Evolutionary conservation across 108 stramenopile species (phyloP).

Genomic region (Cyclotella kingstonii): DNA sequence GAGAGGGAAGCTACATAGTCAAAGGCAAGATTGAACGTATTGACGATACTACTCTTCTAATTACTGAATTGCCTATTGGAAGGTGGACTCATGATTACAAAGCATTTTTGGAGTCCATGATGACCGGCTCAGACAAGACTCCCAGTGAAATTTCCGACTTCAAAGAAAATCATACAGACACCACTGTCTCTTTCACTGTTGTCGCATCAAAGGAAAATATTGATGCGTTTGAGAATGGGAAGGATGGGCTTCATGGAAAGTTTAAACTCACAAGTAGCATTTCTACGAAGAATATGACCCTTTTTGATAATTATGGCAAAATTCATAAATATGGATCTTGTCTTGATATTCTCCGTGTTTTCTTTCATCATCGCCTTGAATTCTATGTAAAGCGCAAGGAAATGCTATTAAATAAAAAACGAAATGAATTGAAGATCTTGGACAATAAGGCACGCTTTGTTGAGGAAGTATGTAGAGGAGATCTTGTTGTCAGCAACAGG

Average conservation of each 20-base stretch:
- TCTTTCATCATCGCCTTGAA: constrained; percentile 82
- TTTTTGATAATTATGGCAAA: constrained; percentile 82
- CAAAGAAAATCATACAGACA: constrained; percentile 97
- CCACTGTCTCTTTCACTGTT: constrained; percentile 93
- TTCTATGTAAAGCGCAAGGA: constrained; percentile 92
- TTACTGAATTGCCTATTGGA: constrained; percentile 95
- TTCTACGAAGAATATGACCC: constrained; percentile 94
- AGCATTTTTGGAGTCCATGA: constrained; percentile 69
- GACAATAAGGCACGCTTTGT: constrained; percentile 98
- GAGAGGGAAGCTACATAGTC: constrained; percentile 52
- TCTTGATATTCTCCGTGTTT: constrained; percentile 83
- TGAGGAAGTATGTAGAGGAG: constrained; percentile 89
- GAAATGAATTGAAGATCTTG: constrained; percentile 74
- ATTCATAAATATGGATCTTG: constrained; percentile 83
- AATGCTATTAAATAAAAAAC: constrained; percentile 62
- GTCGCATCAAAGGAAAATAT: constrained; percentile 75
- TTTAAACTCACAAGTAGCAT: constrained; percentile 90
- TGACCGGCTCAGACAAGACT: constrained; percentile 50
- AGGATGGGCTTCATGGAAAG: constrained; percentile 86
- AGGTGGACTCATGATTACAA: constrained; percentile 99
- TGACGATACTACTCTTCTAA: constrained; percentile 79
- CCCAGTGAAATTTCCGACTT: constrained; percentile 88
- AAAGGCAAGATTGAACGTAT: constrained; percentile 79
- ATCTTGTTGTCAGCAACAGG: constrained; percentile 90
- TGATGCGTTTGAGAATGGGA: constrained; percentile 72